Evolutionary conservation across 176 grass and related monocot genomes (phyloP), one percentile per base, ranked within the genome.

Genomic region (Urochloa ruziziensis): DNA sequence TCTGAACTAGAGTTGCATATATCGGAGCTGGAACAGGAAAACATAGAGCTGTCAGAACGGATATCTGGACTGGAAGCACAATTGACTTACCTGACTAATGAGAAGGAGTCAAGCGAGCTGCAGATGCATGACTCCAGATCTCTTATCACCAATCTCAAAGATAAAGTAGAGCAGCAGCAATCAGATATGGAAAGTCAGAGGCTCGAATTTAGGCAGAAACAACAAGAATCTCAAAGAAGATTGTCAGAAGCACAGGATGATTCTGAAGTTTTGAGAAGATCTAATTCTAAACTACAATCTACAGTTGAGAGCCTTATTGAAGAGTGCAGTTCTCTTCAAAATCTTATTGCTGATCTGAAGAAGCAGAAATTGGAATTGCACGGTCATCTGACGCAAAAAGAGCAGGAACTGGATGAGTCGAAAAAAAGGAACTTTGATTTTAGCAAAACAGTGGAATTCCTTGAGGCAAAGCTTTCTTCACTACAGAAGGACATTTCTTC

Each of bases 61-160:
- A 91, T 99, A 89, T 94, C 93, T 87, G 97, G 86, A 80, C 85
- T 99, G 39, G 97, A 99, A 88, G 91, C 91, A 73, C 93, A 99
- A 61, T 78, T 93, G 79, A 85, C 77, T 84, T 90, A 96, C 81
- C 68, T 96, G 71, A 92, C 71, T 21, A 81, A 94, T 87, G 93
- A 92, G 21, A 91, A 91, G 80, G 97, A 99, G 74, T 94, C 93
- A 52, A 94, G 60, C 12, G 77, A 87, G 74, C 81, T 91, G 51
- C 89, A 99, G 85, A 84, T 94, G 59, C 89, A 96, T 73, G 97
- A 94, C 54, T 90, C 80, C 60, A 87, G 79, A 85, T 92, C 91
- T 71, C 73, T 92, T 69, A 91, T 92, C 61, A 21, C 80, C 69
- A 92, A 89, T 87, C 89, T 99, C 36, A 99, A 99, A 69, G 82